Conservation (phyloP, 169 alveolate genomes). For the Plasmodium billcollinsi region DNA sequence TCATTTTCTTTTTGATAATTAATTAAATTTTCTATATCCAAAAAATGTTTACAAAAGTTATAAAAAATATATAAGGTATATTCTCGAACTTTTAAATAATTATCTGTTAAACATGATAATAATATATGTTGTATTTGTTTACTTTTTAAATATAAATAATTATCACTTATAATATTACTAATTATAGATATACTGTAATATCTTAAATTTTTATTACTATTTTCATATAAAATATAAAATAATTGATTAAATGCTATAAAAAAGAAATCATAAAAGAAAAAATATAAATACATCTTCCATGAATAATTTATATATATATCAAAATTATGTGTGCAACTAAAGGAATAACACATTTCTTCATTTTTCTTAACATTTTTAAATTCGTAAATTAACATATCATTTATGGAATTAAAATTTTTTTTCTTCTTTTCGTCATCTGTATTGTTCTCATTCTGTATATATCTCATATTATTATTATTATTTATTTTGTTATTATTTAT, state of each 20-base stretch:
- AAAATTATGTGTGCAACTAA: conserved; percentile 19
- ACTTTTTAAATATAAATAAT: conserved; percentile 64
- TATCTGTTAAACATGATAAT: conserved; percentile 68
- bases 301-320: conserved; percentile 44
- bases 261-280: conserved; percentile 64
- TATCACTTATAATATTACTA: conserved; percentile 58
- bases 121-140: conserved; percentile 59
- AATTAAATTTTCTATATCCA: conserved; percentile 27
- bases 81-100: conserved; percentile 63
- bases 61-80: conserved; percentile 44
- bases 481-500: too few relatives aligned
- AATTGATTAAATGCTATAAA: conserved; percentile 39
- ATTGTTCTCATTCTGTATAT: background rate
- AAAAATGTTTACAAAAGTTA: conserved; percentile 45
- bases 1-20: background rate
- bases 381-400: conserved; percentile 50
- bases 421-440: background rate
- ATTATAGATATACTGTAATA: conserved; percentile 74
- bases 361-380: conserved; percentile 28
- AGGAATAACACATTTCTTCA: conserved; percentile 10
- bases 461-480: background rate
- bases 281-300: conserved; percentile 71
- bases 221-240: conserved; percentile 70
- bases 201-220: conserved; percentile 61
- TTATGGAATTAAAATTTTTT: background rate